A percentile compares a stretch with the other conserved stretches of the same genome.
These are phyloP conservation scores for Tetramitus jugosus DNA, from an alignment of 208 protist genomes.

Conservation along the genomic window DNA sequence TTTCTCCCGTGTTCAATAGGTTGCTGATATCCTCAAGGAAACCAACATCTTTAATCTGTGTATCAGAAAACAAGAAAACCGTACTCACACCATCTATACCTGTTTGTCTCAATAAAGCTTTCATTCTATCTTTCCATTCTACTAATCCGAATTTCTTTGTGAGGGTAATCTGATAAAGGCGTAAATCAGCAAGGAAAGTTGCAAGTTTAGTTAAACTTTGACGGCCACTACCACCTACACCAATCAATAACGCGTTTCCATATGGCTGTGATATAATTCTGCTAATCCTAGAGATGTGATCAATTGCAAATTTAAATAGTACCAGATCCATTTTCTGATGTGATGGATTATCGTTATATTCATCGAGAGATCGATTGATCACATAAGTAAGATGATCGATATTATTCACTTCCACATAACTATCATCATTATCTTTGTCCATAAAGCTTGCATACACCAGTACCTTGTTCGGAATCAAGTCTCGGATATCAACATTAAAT, in stretches of 20 bases:
- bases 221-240: constrained; percentile 88
- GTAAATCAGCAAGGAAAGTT: constrained; percentile 78
- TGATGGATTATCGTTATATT: constrained; percentile 71
- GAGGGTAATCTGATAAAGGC: constrained; percentile 79
- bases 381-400: constrained; percentile 54
- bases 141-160: constrained; percentile 81
- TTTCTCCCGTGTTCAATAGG: constrained; percentile 85
- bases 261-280: constrained; percentile 86
- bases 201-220: constrained; percentile 83
- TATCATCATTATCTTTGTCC: constrained; percentile 52
- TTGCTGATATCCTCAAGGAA: constrained; percentile 95
- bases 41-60: constrained; percentile 81
- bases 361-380: constrained; percentile 67
- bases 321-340: constrained; percentile 78
- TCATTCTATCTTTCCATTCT: constrained; percentile 91
- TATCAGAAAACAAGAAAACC: constrained; percentile 90
- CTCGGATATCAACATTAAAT: background rate
- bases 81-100: constrained; percentile 71
- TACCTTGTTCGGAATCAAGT: background rate
- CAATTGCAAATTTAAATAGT: constrained; percentile 88
- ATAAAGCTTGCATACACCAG: constrained; percentile 20
- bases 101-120: constrained; percentile 69
- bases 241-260: constrained; percentile 87
- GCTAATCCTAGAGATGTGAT: constrained; percentile 85
- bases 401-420: constrained; percentile 75